These are phyloP conservation scores for Lipomyces yarrowii DNA, from an alignment of 1,139 yeast genomes.

Conservation along the genomic window DNA sequence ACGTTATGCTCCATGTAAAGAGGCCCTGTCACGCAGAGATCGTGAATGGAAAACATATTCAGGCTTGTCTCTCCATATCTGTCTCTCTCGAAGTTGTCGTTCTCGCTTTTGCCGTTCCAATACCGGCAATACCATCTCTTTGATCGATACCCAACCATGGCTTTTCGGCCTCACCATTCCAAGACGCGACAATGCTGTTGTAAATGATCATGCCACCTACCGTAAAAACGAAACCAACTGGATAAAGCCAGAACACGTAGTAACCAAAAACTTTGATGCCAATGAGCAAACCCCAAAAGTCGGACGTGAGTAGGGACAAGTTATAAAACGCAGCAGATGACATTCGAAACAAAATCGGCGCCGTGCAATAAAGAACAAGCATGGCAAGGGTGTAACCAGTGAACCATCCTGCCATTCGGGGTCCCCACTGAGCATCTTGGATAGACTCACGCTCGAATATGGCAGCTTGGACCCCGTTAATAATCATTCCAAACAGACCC, in stretches of 20 bases:
- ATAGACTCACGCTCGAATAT: constrained; percentile 47
- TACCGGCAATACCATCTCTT: constrained; percentile 45
- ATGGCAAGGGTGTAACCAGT: constrained; percentile 48
- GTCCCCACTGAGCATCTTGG: constrained; percentile 45
- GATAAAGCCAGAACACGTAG: constrained; percentile 50
- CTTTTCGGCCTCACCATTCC: constrained; percentile 46
- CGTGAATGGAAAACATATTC: background rate
- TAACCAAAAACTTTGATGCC: constrained; percentile 50
- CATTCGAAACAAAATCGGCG: constrained; percentile 50
- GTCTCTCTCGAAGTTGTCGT: background rate
- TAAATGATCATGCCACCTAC: constrained; percentile 48
- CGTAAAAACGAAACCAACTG: constrained; percentile 50
- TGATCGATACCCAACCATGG: constrained; percentile 52
- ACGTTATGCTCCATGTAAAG: background rate
- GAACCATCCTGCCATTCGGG: constrained; percentile 47
- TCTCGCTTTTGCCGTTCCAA: constrained; percentile 46
- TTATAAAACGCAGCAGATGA: constrained; percentile 52
- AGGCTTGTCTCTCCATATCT: background rate
- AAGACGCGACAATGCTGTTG: constrained; percentile 44
- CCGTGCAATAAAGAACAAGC: constrained; percentile 46
- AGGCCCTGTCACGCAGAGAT: background rate
- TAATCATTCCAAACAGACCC: constrained; percentile 48
- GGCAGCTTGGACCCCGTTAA: constrained; percentile 49
- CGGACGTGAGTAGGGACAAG: constrained; percentile 48
- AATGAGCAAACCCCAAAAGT: constrained; percentile 50